A percentile compares a stretch with the other conserved stretches of the same genome.
phyloP scores from a whole-genome alignment of 495 filamentous ascomycete species.

The Hypoxylon perforatum region DNA sequence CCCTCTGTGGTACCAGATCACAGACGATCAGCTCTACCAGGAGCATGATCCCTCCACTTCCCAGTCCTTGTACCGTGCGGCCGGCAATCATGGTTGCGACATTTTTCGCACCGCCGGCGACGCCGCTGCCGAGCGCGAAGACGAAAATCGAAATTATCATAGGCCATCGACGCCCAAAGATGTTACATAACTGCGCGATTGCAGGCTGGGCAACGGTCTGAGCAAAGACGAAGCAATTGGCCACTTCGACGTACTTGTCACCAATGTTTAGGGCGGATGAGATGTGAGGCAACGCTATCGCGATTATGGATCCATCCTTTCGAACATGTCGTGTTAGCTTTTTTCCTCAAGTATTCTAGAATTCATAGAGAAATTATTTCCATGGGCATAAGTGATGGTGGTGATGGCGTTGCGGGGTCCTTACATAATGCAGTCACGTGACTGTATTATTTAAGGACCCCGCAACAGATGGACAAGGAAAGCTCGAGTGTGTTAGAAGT shows the following conservation, averaged over 20 bases:
- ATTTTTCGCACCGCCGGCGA: conserved; percentile 47
- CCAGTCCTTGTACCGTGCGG: conserved; percentile 81
- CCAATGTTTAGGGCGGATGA: conserved; percentile 45
- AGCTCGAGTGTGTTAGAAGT: too few species aligned
- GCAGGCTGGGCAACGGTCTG: conserved; percentile 44
- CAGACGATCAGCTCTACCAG: conserved; percentile 56
- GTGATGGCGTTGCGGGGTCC: too few species aligned
- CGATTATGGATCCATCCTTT: too few species aligned
- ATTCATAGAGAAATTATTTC: too few species aligned
- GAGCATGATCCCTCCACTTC: conserved; percentile 73
- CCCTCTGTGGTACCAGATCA: conserved; percentile 76
- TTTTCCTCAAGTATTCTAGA: too few species aligned
- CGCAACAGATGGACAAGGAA: too few species aligned
- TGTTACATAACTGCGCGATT: conserved; percentile 56
- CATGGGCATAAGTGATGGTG: too few species aligned
- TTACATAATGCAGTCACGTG: too few species aligned
- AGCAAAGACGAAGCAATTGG: conserved; percentile 54
- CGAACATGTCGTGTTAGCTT: too few species aligned
- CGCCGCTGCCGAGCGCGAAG: conserved; percentile 54
- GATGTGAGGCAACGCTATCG: conserved; percentile 57
- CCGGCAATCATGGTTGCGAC: conserved; percentile 74
- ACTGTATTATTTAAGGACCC: too few species aligned
- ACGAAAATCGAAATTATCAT: conserved; percentile 55
- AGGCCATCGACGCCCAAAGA: conserved; percentile 60
- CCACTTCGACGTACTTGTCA: conserved; percentile 56